Base-by-base conservation (phyloP, 805 yeast genomes). In the Starmera quercuum region DNA sequence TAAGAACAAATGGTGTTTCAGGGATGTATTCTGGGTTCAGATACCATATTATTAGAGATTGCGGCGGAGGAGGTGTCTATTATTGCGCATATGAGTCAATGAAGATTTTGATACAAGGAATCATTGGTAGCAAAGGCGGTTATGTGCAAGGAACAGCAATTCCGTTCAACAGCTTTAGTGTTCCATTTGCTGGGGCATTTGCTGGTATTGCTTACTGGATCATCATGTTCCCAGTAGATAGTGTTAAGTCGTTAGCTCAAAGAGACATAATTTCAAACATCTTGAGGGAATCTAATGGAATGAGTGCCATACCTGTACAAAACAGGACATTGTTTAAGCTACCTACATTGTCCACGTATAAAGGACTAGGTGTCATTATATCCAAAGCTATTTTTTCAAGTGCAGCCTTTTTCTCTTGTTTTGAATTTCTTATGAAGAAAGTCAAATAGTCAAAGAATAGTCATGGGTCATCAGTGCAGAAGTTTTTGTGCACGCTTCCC, bases 241-340 rank as follows among this genome's bases (percentile, higher is more conserved):
- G 15, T 25, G 15, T 25, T 9, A 25, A 25, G 13, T 25, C 14
- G 7, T 25, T 25, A 13, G 13, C 15, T 25, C 27, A 25, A 25
- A 25, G 27, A 25, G 27, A 25, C n/a, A 25, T 25, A 25, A 13
- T 25, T 25, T 7, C 27, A 25, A 25, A 25, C 15, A 25, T 25
- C 13, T 8, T 25, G 9, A 25, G 15, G 13, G 7, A 25, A 13
- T 25, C 27, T 12, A 11, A 10, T 7, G n/a, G 13, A n/a, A 8
- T 10, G 15, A 9, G 11, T 9, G 11, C 23, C 8, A 11, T 21
- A 8, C 23, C 23, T 8, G 8, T 21, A 21, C 8, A 9, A 21
- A 21, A 21, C 8, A 21, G 23, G 11, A 21, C 23, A 8, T 21
- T 21, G 8, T 21, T 21, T 8, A 8, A 21, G 11, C 8, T 21